These are phyloP conservation scores for Suillus brevipes DNA, from an alignment of 768 basidiomycete species.

Conservation along the genomic window DNA sequence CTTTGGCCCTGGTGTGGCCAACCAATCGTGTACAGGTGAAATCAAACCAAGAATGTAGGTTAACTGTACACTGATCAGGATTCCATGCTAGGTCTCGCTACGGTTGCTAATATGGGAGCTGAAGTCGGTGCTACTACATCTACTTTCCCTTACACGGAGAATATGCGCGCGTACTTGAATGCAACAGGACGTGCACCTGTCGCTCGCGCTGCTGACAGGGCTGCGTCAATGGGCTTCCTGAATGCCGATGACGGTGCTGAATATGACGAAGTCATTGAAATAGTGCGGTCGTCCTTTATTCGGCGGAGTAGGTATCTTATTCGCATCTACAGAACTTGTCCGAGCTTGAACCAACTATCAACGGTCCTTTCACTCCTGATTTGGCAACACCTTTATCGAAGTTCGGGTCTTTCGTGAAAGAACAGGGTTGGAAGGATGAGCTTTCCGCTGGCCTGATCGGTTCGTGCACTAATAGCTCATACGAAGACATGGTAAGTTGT, in stretches of 20 bases:
- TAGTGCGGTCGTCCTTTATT: slow-evolving; percentile 51
- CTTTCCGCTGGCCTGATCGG: slow-evolving; percentile 92
- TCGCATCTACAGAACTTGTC: slow-evolving; percentile 67
- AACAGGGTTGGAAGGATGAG: slow-evolving; percentile 92
- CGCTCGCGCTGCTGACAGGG: slow-evolving; percentile 82
- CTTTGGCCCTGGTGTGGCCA: slow-evolving; percentile 87
- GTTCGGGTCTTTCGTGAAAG: slow-evolving; percentile 76
- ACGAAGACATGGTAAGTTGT: slow-evolving; percentile 81
- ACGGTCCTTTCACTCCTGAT: slow-evolving; percentile 98
- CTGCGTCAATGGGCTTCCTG: slow-evolving; percentile 76
- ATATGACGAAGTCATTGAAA: slow-evolving; percentile 93
- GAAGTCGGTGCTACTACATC: slow-evolving; percentile 99
- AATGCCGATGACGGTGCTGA: slow-evolving; percentile 82
- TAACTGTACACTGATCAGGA: slow-evolving; percentile 2
- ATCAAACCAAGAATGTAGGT: background rate
- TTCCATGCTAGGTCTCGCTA: slow-evolving; percentile 68
- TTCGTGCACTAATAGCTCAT: slow-evolving; percentile 99
- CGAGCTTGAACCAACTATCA: slow-evolving; percentile 86
- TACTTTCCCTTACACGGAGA: slow-evolving; percentile 91
- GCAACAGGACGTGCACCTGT: slow-evolving; percentile 89
- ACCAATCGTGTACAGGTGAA: slow-evolving; percentile 89
- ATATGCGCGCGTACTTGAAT: slow-evolving; percentile 86
- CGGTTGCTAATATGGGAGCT: slow-evolving; percentile 98
- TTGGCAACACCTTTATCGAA: slow-evolving; percentile 90
- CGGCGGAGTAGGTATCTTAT: slow-evolving; percentile 4